Percentiles rank a stretch among this genome's conserved stretches.
Conservation (phyloP, 768 basidiomycete genomes). For the Leccinum broughii region DNA sequence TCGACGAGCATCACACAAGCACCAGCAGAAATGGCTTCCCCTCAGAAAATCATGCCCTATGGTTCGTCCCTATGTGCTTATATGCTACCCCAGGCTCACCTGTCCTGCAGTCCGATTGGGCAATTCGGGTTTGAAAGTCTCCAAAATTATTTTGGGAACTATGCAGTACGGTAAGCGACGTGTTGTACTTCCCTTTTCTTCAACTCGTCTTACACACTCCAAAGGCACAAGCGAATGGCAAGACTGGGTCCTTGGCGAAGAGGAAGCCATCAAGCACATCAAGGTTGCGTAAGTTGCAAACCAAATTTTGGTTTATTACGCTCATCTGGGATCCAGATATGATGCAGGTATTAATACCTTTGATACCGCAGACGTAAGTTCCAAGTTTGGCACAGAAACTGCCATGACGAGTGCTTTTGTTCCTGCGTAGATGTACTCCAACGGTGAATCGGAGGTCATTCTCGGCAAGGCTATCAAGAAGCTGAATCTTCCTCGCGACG, state of each 20-base stretch:
- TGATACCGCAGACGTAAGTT: constrained; percentile 34
- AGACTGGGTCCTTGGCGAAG: constrained; percentile 51
- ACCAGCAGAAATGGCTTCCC: constrained; percentile 6
- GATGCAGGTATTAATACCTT: constrained; percentile 39
- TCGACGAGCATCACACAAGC: neutral
- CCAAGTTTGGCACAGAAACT: neutral
- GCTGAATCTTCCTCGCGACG: constrained; percentile 63
- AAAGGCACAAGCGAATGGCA: constrained; percentile 40
- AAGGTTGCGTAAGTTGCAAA: constrained; percentile 42
- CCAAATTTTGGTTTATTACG: neutral
- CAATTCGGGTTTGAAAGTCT: constrained; percentile 7
- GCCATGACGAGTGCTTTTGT: neutral
- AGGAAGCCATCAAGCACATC: constrained; percentile 45
- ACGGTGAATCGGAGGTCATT: constrained; percentile 64
- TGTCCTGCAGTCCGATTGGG: constrained; percentile 9
- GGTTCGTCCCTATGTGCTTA: constrained; percentile 3
- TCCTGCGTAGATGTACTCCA: constrained; percentile 55
- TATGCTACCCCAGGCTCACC: neutral
- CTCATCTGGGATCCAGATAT: constrained; percentile 21
- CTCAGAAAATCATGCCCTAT: constrained; percentile 18
- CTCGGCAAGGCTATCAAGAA: constrained; percentile 75
- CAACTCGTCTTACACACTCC: neutral
- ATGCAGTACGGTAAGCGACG: constrained; percentile 15
- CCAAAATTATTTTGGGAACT: constrained; percentile 6
- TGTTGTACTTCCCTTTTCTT: neutral